phyloP scores from a whole-genome alignment of 192 early-diverging fungal genomes.

The Rhizoclosmatium globosum region DNA sequence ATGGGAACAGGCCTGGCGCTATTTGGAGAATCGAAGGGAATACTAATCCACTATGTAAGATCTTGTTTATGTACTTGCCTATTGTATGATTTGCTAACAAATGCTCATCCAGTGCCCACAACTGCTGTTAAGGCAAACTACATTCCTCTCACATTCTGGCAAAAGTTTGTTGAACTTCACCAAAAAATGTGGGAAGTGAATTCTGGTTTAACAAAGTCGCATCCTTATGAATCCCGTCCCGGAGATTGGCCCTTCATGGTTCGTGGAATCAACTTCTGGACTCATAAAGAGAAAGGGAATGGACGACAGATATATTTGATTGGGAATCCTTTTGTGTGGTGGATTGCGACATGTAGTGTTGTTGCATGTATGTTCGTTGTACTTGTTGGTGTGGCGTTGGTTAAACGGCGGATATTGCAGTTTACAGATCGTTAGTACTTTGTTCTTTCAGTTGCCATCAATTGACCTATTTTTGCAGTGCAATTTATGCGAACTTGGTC shows the following conservation, averaged over 20 bases:
- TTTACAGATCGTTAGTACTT: not conserved
- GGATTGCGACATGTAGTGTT: slow-evolving; percentile 31
- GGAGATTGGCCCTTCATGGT: slow-evolving; percentile 49
- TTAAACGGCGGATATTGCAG: slow-evolving; percentile 38
- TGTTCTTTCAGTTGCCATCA: not conserved
- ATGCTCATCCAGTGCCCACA: slow-evolving; percentile 38
- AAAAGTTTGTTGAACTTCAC: slow-evolving; percentile 61
- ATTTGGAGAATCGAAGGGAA: slow-evolving; percentile 26
- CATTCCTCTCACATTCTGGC: slow-evolving; percentile 48
- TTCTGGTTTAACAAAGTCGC: slow-evolving; percentile 48
- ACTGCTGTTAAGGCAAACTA: slow-evolving; percentile 49
- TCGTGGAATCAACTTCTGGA: slow-evolving; percentile 64
- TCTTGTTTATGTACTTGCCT: not conserved
- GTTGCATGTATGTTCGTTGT: slow-evolving; percentile 39
- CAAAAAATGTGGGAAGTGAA: slow-evolving; percentile 60
- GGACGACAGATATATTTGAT: slow-evolving; percentile 55
- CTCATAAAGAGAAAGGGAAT: slow-evolving; percentile 37
- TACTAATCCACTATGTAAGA: slow-evolving; percentile 6
- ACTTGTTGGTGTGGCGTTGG: slow-evolving; percentile 28
- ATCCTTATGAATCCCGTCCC: slow-evolving; percentile 62
- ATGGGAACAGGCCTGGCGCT: slow-evolving; percentile 44
- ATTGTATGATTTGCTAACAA: not conserved
- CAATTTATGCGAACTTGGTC: slow-evolving; percentile 18
- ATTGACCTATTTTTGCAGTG: slow-evolving; percentile 21
- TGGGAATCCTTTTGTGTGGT: slow-evolving; percentile 64